These are phyloP conservation scores for Cladosporium sp. DNA, from an alignment of 2,329 filamentous ascomycete genomes.

Conservation along the genomic window DNA sequence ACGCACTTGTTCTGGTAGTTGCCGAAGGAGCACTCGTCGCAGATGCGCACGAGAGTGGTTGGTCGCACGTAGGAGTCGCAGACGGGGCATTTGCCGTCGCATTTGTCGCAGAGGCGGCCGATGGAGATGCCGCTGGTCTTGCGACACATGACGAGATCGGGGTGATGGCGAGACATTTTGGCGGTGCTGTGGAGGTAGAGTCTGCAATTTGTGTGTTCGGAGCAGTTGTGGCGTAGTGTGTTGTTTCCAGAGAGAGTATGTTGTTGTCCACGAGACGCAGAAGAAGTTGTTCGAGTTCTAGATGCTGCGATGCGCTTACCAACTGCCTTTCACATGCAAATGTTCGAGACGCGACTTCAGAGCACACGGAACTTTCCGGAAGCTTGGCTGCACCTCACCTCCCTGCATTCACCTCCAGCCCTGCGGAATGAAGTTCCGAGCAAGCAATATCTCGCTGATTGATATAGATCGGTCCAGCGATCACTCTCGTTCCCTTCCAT, in stretches of 20 bases:
- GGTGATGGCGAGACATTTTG: slow-evolving; percentile 89
- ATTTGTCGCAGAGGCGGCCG: slow-evolving; percentile 98
- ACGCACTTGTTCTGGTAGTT: slow-evolving; percentile 99
- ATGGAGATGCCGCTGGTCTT: slow-evolving; percentile 98
- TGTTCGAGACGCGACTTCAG: slow-evolving; percentile 1
- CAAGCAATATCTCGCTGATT: not conserved
- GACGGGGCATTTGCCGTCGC: slow-evolving; percentile 98
- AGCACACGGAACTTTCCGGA: slow-evolving; percentile 5
- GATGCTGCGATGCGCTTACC: slow-evolving; percentile 15
- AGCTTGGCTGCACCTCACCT: slow-evolving; percentile 15
- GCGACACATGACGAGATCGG: slow-evolving; percentile 99
- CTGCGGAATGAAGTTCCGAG: not conserved
- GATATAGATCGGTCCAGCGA: not conserved
- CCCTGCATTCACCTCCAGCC: not conserved
- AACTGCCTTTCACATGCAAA: slow-evolving; percentile 15
- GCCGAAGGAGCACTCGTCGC: slow-evolving; percentile 98
- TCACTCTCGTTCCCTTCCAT: not conserved
- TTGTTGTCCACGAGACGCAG: not conserved
- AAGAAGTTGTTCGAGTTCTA: not conserved
- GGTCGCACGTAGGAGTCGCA: slow-evolving; percentile 99
- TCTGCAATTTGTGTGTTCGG: not conserved
- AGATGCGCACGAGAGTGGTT: slow-evolving; percentile 95
- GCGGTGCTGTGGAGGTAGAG: not conserved
- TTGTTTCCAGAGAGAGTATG: not conserved
- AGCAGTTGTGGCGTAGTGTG: not conserved